Base-by-base conservation (phyloP, 768 basidiomycete species). In the Tephrocybe sp. region DNA sequence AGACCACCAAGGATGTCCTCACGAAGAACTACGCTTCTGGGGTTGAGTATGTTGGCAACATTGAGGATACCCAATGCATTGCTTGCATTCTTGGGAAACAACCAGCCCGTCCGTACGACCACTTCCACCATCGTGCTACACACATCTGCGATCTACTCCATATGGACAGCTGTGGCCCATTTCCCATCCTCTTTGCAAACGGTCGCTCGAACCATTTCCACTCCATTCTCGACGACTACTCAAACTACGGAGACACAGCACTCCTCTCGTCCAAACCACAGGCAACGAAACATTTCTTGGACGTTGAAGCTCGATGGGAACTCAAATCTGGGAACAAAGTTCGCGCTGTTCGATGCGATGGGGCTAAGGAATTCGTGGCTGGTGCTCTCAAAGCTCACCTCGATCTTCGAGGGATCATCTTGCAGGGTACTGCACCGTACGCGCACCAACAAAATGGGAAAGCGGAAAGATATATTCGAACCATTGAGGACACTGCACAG, bases 391-490 rank as follows among this genome's bases (percentile, higher is more conserved):
- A 18, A 2, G 18, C 21, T 10, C 23, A 23, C 33, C 19, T 40
- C 0, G 2, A 29, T 6, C 12, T 36, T 0, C 23, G 40, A 9
- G 69, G 66, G 0, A 65, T 69, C 10, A n/a, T 24, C 0, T 42
- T 57, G 0, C 62, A 67, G 27, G 10, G 55, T 0, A 58, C 62
- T 6, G 59, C 54, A 0, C 59, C 67, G 0, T 68, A 69, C 53
- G 59, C 64, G 0, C 66, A 69, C 37, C 56, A 61, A 5, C 66
- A 69, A 55, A 69, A 69, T 54, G 62, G 69, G 0, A 64, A 63
- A 29, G 61, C 55, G 4, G 65, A 72, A 39, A 50, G 59, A 0
- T 64, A 60, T 31, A 62, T 70, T n/a, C 42, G 59, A 0, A 67
- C 62, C 0, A 50, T 69, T 1, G 54, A 64, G 21, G 64, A 64